Base-by-base conservation (phyloP, 345 rosid genomes). In the Corchorus olitorius region DNA sequence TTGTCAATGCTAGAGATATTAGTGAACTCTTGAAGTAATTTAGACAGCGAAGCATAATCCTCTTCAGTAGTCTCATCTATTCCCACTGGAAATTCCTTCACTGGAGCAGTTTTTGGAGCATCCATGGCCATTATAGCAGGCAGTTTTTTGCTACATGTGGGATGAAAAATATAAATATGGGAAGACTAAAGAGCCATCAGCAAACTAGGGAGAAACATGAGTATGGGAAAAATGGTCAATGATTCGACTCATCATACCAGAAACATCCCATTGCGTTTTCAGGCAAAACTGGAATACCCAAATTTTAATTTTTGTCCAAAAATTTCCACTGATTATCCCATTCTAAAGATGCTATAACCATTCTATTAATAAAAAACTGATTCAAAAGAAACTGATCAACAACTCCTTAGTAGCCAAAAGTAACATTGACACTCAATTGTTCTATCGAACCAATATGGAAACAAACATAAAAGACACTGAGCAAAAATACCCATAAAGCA, bases 21-120 rank as follows among this genome's bases (percentile, higher is more conserved):
- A 16, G 67, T 68, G 80, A 92, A 96, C 65, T 96, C 97, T 82
- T 86, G 80, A 55, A 92, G 94, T 72, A 92, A 77, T 79, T 88
- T 89, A 56, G 98, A 96, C 73, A 86, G 93, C 17, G 86, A 83
- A 34, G 78, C 90, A 86, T 87, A 92, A 48, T 87, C 97, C 66
- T 89, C 94, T 76, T 91, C 98, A 8, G 80, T 81, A 27, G 81
- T 49, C 64, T 85, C 56, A 74, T 93, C 93, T 50, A 89, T 73
- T 43, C 89, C 92, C 43, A 84, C 54, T 53, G 86, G 82, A 13
- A 79, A 61, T 56, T 83, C 85, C 79, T 85, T 88, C 43, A 58
- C 54, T 1, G 78, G 72, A 35, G 75, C 75, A 82, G 77, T 78
- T 79, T 79, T 77, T 37, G 88, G 81, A 74, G 84, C 76, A 81